A percentile compares a stretch with the other conserved stretches of the same genome.
Conservation (phyloP, 1,284 basidiomycete genomes). For the Taiwanofungus camphoratus region DNA sequence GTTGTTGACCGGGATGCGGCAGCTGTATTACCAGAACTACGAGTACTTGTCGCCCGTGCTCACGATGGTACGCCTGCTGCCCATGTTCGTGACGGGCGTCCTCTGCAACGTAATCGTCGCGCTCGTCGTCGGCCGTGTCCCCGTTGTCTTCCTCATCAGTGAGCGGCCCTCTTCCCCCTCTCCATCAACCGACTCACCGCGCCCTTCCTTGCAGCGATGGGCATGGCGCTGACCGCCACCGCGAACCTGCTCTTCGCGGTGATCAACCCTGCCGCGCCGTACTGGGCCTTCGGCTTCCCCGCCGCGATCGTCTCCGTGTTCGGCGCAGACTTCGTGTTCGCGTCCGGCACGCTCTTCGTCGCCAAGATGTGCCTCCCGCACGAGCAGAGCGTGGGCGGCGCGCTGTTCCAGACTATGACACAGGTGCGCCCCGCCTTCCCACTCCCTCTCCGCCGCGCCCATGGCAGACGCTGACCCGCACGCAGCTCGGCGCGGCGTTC, state of each 20-base stretch:
- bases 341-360: conserved; percentile 71
- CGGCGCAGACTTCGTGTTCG: conserved; percentile 78
- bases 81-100: conserved; percentile 68
- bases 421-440: conserved; percentile 38
- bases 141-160: conserved; percentile 54
- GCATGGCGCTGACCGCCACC: conserved; percentile 55
- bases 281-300: conserved; percentile 82
- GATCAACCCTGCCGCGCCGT: conserved; percentile 53
- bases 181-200: not conserved
- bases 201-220: conserved; percentile 33
- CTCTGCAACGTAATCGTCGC: conserved; percentile 68
- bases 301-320: conserved; percentile 67
- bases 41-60: conserved; percentile 47
- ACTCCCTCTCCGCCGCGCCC: conserved; percentile 1
- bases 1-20: conserved; percentile 6
- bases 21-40: conserved; percentile 71
- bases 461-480: conserved; percentile 79
- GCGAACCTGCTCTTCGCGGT: conserved; percentile 73
- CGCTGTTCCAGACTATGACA: conserved; percentile 71
- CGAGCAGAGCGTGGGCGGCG: conserved; percentile 78
- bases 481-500: conserved; percentile 39
- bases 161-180: conserved; percentile 16
- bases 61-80: conserved; percentile 74
- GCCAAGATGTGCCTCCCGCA: conserved; percentile 65
- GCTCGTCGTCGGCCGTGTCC: conserved; percentile 50